phyloP scores from a whole-genome alignment of 495 filamentous ascomycete species.

The Choiromyces venosus region DNA sequence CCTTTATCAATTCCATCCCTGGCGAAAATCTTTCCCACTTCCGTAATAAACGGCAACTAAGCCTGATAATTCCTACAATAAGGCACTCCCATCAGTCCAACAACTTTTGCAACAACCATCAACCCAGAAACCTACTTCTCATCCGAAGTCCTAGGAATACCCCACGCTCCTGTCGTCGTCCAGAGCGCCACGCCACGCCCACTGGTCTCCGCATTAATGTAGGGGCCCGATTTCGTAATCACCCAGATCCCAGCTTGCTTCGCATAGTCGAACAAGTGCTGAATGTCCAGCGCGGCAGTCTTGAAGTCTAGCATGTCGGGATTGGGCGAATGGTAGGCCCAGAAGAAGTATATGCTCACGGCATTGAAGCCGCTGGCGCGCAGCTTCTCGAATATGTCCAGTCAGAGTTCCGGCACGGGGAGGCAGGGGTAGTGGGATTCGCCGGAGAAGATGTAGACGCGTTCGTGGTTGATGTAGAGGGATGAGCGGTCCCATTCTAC shows the following conservation, averaged over 20 bases:
- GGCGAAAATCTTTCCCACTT: constrained; percentile 49
- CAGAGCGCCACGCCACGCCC: constrained; percentile 52
- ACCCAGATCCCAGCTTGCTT: constrained; percentile 57
- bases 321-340: constrained; percentile 53
- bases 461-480: constrained; percentile 32
- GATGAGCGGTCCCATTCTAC: constrained; percentile 29
- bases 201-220: constrained; percentile 53
- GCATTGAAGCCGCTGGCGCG: constrained; percentile 55
- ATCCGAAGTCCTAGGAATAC: constrained; percentile 46
- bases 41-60: constrained; percentile 48
- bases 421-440: constrained; percentile 58
- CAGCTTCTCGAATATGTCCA: constrained; percentile 58
- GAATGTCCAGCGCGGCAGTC: constrained; percentile 53
- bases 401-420: constrained; percentile 55
- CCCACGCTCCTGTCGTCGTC: constrained; percentile 52
- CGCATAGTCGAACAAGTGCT: constrained; percentile 55
- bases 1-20: constrained; percentile 46
- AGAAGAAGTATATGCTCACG: constrained; percentile 54
- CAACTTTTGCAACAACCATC: no score
- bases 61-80: constrained; percentile 46
- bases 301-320: constrained; percentile 54
- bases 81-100: no score
- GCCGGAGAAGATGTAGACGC: constrained; percentile 45
- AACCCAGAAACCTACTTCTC: no score
- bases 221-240: constrained; percentile 56